Base-by-base conservation (phyloP, 2,329 filamentous ascomycete genomes). In the Trichoderma endophyticum region DNA sequence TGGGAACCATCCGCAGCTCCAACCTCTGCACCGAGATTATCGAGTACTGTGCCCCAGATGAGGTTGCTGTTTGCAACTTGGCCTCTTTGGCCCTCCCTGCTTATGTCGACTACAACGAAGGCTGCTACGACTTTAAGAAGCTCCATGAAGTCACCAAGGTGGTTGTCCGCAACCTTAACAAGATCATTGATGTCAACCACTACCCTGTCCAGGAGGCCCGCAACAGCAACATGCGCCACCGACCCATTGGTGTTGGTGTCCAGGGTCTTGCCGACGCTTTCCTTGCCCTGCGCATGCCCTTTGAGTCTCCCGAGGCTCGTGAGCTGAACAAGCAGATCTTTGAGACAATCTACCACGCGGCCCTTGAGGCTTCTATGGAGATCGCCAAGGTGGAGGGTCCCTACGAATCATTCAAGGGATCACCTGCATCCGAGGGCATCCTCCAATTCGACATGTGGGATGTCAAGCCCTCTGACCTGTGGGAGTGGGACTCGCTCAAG, bases 371-470 rank as follows among this genome's bases (percentile, higher is more conserved):
- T 26, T 99, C 96, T 1, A 90, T 92, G 79, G 91, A 97, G 72
- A 85, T 98, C 75, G 94, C 96, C 74, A 92, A 94, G 86, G 86
- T 92, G 76, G 84, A 95, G 72, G 96, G 96, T 4, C 83, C 94
- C 6, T 99, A 99, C 83, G 88, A 91, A 76, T 94, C 94, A 4
- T 99, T 98, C 81, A 89, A 95, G 81, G 96, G 96, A 74, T 98
- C 94, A 32, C 96, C 96, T 34, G 92, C 96, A 72, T 98, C 96
- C 1, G 91, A 98, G 84, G 96, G 96, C 74, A 93, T 97, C 78
- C 93, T 99, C 56, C 96, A 99, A 83, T 98, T 96, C 79, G 96
- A 99, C 83, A 97, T 99, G 94, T 99, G 96, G 96, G 91, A 93
- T 78, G 93, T 97, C 73, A 97, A 92, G 71, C 96, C 96, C 8